Evolutionary conservation across 768 basidiomycete genomes (phyloP).

Genomic region (Rhizopogon vinicolor): DNA sequence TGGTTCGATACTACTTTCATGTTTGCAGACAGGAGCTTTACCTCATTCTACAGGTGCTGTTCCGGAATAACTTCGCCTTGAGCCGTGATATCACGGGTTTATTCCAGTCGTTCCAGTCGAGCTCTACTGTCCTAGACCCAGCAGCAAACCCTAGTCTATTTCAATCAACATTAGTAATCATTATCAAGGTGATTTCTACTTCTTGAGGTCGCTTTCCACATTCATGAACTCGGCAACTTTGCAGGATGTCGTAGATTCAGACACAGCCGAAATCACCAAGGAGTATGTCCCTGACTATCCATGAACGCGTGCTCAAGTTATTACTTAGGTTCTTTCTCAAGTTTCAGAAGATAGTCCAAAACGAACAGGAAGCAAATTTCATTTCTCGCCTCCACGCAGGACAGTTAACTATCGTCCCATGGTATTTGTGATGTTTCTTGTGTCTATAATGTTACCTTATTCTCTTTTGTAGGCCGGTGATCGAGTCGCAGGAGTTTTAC

Average conservation of each 20-base stretch:
- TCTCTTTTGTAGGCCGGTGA: conserved; percentile 38
- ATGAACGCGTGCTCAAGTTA: background rate
- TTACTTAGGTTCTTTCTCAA: conserved; percentile 46
- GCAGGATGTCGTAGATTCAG: conserved; percentile 61
- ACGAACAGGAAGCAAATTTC: conserved; percentile 59
- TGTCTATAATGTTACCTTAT: background rate
- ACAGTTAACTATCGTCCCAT: conserved; percentile 53
- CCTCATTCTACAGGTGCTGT: conserved; percentile 41
- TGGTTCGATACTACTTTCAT: conserved; percentile 31
- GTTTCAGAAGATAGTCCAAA: conserved; percentile 57
- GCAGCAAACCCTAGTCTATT: conserved; percentile 54
- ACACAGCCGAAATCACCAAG: conserved; percentile 50
- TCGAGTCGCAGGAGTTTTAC: conserved; percentile 60
- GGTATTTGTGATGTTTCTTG: conserved; percentile 24
- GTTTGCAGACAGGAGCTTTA: background rate
- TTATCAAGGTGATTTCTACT: conserved; percentile 46
- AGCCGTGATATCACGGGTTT: conserved; percentile 56
- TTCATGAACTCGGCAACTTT: background rate
- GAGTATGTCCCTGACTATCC: conserved; percentile 36
- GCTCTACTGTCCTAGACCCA: conserved; percentile 55
- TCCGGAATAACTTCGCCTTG: conserved; percentile 62
- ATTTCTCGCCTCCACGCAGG: conserved; percentile 57
- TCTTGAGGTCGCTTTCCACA: background rate
- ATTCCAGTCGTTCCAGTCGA: conserved; percentile 59
- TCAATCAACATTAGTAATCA: conserved; percentile 53